phyloP scores from a whole-genome alignment of 2,329 filamentous ascomycete genomes.

The Fusarium decemcellulare region DNA sequence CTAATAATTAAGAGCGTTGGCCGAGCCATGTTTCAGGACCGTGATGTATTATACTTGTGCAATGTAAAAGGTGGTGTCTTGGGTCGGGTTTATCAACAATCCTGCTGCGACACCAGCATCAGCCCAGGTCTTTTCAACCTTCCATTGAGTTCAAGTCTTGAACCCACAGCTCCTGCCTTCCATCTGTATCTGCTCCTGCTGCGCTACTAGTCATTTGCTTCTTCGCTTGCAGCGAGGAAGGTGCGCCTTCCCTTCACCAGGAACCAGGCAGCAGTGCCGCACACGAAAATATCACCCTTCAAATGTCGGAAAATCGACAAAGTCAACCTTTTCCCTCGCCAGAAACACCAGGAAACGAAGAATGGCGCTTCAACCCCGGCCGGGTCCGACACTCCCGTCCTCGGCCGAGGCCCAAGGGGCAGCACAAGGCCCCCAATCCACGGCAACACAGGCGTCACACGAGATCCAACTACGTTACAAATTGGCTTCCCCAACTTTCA shows the following conservation, averaged over 20 bases:
- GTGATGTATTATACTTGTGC: slow-evolving; percentile 1
- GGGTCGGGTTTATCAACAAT: neutral
- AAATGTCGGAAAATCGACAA: neutral
- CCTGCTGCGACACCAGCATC: slow-evolving; percentile 59
- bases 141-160: slow-evolving; percentile 55
- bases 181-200: slow-evolving; percentile 55
- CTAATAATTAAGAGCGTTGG: slow-evolving; percentile 10
- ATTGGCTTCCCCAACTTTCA: slow-evolving; percentile 51
- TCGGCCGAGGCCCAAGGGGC: slow-evolving; percentile 6
- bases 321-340: too few species aligned
- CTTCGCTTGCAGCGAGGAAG: slow-evolving; percentile 23
- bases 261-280: neutral
- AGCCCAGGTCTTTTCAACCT: slow-evolving; percentile 62
- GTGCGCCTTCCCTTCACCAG: neutral
- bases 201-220: slow-evolving; percentile 24
- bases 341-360: neutral
- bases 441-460: slow-evolving; percentile 23
- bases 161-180: slow-evolving; percentile 60
- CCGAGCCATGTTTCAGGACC: neutral
- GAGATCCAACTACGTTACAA: slow-evolving; percentile 54
- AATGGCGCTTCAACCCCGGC: neutral
- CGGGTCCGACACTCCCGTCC: neutral
- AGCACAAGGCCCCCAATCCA: neutral
- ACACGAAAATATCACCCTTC: neutral
- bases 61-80: neutral